A percentile compares a stretch with the other conserved stretches of the same genome.
Evolutionary conservation across 1,139 yeast species (phyloP).

Genomic region (Diutina pseudorugosa): DNA sequence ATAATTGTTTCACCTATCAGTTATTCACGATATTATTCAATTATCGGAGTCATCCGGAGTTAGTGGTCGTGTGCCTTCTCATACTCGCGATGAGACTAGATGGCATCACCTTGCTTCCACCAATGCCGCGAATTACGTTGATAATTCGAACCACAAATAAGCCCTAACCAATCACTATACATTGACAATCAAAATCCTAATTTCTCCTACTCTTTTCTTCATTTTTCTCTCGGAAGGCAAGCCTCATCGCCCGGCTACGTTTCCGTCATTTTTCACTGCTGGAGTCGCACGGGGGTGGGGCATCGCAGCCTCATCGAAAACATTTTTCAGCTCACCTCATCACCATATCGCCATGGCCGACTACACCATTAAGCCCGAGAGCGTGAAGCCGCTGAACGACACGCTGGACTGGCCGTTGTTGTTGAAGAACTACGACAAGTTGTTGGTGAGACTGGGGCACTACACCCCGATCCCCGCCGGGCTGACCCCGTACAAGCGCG

Average conservation of each 20-base stretch:
- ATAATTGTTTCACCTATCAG: no score
- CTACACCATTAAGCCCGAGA: conserved; percentile 82
- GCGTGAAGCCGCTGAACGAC: conserved; percentile 65
- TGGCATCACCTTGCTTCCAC: no score
- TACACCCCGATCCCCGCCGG: conserved; percentile 96
- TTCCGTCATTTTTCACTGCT: no score
- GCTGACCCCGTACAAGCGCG: conserved; percentile 89
- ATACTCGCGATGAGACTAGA: no score
- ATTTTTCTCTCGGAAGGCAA: not conserved
- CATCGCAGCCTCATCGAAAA: conserved; percentile 4
- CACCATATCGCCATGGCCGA: conserved; percentile 15
- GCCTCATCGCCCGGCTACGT: not conserved
- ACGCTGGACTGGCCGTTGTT: conserved; percentile 94
- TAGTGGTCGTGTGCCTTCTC: no score
- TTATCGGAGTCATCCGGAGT: no score
- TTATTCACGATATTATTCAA: no score
- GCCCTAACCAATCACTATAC: no score
- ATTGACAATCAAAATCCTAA: no score
- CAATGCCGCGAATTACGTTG: no score
- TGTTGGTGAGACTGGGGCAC: conserved; percentile 90
- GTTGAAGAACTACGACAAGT: conserved; percentile 86
- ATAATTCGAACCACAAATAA: no score
- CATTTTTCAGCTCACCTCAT: not conserved
- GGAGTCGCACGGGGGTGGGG: not conserved
- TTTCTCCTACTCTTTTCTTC: not conserved